Evolutionary conservation across 1,139 yeast genomes (phyloP).

Genomic region (Yamadazyma atmosphaerica): DNA sequence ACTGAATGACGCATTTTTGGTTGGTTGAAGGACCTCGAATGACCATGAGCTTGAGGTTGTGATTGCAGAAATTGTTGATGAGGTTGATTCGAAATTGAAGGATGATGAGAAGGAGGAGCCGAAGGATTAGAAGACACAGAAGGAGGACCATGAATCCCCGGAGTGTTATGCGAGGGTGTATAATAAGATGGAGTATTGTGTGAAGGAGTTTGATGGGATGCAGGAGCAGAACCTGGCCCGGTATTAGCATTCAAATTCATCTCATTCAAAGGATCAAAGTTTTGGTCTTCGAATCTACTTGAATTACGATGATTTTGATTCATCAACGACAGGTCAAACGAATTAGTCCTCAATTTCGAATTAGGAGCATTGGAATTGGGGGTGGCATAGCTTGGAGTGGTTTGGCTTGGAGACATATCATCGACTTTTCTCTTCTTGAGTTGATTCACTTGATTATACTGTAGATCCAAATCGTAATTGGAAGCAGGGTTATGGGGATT

Average conservation of each 20-base stretch:
- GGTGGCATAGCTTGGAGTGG: conserved; percentile 4
- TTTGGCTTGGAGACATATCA: conserved; percentile 7
- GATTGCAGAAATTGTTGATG: not conserved
- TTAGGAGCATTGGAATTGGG: conserved; percentile 1
- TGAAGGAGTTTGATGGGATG: conserved; percentile 1
- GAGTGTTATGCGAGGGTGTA: not conserved
- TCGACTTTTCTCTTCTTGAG: conserved; percentile 6
- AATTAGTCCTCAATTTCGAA: conserved; percentile 1
- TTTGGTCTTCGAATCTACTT: not conserved
- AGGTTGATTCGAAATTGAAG: not conserved
- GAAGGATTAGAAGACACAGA: conserved; percentile 1
- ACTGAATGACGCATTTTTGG: not conserved
- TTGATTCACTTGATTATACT: conserved; percentile 1
- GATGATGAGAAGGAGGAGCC: conserved; percentile 1
- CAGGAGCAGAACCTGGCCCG: conserved; percentile 1
- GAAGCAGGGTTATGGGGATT: not conserved
- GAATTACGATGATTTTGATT: not conserved
- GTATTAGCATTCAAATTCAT: not conserved
- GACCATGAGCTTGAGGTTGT: not conserved
- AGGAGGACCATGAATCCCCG: conserved; percentile 3
- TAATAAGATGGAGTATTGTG: not conserved
- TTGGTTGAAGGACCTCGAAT: not conserved
- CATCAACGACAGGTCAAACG: conserved; percentile 1
- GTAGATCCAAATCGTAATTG: conserved; percentile 1
- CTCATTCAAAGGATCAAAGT: conserved; percentile 1